Evolutionary conservation across 306 rosid genomes (phyloP).

Genomic region (Phaseolus lunatus): DNA sequence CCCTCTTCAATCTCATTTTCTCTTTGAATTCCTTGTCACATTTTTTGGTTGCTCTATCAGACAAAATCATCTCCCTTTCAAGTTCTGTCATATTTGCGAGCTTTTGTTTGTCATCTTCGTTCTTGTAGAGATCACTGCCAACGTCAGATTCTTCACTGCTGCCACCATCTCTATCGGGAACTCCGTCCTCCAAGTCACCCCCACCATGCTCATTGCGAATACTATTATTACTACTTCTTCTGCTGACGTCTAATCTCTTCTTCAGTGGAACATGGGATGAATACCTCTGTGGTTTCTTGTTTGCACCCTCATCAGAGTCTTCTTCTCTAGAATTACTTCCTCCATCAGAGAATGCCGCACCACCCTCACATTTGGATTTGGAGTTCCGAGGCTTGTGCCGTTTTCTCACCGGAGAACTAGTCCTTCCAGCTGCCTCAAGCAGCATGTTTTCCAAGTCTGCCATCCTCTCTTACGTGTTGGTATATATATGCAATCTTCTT

Average conservation of each 20-base stretch:
- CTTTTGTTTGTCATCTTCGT: slow-evolving; percentile 61
- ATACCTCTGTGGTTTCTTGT: slow-evolving; percentile 46
- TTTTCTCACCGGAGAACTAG: slow-evolving; percentile 47
- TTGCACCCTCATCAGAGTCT: slow-evolving; percentile 53
- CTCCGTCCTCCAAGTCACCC: slow-evolving; percentile 27
- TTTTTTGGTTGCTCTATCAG: slow-evolving; percentile 64
- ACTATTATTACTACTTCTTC: slow-evolving; percentile 22
- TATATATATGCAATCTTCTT: slow-evolving; percentile 6
- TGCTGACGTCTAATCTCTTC: slow-evolving; percentile 58
- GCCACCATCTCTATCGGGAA: slow-evolving; percentile 40
- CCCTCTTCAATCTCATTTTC: slow-evolving; percentile 53
- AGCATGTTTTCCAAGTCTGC: slow-evolving; percentile 75
- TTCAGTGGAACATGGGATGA: slow-evolving; percentile 61
- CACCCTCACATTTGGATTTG: slow-evolving; percentile 40
- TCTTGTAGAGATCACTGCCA: slow-evolving; percentile 70
- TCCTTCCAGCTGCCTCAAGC: slow-evolving; percentile 80
- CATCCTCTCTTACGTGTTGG: slow-evolving; percentile 45
- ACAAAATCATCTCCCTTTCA: slow-evolving; percentile 71
- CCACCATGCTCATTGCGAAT: slow-evolving; percentile 30
- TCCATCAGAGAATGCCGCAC: slow-evolving; percentile 47
- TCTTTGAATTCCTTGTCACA: slow-evolving; percentile 59
- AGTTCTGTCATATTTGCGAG: slow-evolving; percentile 71
- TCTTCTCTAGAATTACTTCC: slow-evolving; percentile 56
- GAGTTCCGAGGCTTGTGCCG: slow-evolving; percentile 40
- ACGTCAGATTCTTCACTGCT: slow-evolving; percentile 64